Evolutionary conservation across 495 filamentous ascomycete genomes (phyloP), one percentile per base, ranked within the genome.

Genomic region (Astrothelium subdiscretum): DNA sequence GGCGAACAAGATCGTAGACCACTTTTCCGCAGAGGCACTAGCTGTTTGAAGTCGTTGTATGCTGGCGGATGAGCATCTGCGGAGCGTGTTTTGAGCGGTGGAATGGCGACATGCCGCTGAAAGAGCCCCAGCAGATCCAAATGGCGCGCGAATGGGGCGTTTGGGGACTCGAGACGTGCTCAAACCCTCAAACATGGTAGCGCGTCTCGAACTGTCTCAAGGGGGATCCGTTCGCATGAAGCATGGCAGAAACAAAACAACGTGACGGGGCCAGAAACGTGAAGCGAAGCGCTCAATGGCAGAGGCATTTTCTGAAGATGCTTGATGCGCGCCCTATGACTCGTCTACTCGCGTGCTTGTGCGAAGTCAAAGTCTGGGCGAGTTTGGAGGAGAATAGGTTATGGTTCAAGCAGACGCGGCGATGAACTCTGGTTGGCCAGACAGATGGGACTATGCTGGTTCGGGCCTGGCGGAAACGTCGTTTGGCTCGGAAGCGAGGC

Each of bases 191-290:
- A 54, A 54, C 24, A 26, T 24, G 15, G 48, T 54, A 24, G 48
- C 48, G 48, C 48, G 48, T 54, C 48, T 26, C 48, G 48, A 54
- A 54, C 48, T 54, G 48, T 54, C 48, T 54, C 48, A 54, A 54
- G 48, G 48, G 48, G 48, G 48, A 54, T 54, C 48, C 11, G 48
- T 54, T 54, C 48, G 48, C 48, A 54, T 54, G 15, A 54, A 54
- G 48, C 48, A 27, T 54, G 48, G 48, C 48, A 29, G 48, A 54
- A 54, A 54, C 48, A 24, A 54, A 54, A 54, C 48, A 22, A 22
- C 13, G 43, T 22, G 43, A 48, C 13, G 5, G 12, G 11, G 20
- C 20, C 48, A 54, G 20, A 54, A 54, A 54, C 48, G 24, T 24
- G 48, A 54, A 8, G 20, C 48, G 12, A 6, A 20, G 48, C 48